Percentiles rank a stretch among this genome's conserved stretches.
Conservation (phyloP, 495 filamentous ascomycete genomes). For the Achaetomiella virescens region DNA sequence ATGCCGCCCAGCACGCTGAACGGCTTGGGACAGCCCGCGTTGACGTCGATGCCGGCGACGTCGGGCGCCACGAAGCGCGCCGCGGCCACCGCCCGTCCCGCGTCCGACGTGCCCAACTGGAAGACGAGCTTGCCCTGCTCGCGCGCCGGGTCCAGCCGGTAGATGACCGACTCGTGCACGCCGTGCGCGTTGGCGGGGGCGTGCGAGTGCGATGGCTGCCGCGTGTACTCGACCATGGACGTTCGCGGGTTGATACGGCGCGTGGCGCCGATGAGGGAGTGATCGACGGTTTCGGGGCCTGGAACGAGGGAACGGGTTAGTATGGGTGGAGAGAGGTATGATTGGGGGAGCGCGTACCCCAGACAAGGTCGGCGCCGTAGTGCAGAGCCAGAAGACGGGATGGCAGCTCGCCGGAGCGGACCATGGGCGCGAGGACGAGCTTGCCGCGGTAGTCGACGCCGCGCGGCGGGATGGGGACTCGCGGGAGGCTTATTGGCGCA, state of each 20-base stretch:
- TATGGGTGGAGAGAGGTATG: conserved; percentile 3
- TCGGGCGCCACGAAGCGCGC: conserved; percentile 76
- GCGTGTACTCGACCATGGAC: conserved; percentile 73
- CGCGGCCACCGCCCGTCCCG: conserved; percentile 73
- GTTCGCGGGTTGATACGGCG: conserved; percentile 68
- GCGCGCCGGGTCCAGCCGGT: conserved; percentile 67
- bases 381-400: conserved; percentile 79
- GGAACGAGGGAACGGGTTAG: conserved; percentile 1
- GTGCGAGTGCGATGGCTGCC: conserved; percentile 61
- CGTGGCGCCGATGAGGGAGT: conserved; percentile 76
- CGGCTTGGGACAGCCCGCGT: conserved; percentile 94
- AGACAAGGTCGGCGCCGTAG: conserved; percentile 94
- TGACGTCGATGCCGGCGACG: conserved; percentile 92
- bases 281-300: conserved; percentile 92
- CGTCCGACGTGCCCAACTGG: conserved; percentile 82
- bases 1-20: conserved; percentile 89
- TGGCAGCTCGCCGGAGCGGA: conserved; percentile 88
- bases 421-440: conserved; percentile 94
- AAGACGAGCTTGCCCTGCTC: conserved; percentile 74
- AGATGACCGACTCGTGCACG: conserved; percentile 67
- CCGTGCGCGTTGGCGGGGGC: conserved; percentile 30
- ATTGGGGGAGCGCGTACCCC: conserved; percentile 57
- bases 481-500: conserved; percentile 48
- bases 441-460: conserved; percentile 92
- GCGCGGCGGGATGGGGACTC: conserved; percentile 75